Evolutionary conservation across 768 basidiomycete genomes (phyloP).

Genomic region (Chalciporus piperatus): DNA sequence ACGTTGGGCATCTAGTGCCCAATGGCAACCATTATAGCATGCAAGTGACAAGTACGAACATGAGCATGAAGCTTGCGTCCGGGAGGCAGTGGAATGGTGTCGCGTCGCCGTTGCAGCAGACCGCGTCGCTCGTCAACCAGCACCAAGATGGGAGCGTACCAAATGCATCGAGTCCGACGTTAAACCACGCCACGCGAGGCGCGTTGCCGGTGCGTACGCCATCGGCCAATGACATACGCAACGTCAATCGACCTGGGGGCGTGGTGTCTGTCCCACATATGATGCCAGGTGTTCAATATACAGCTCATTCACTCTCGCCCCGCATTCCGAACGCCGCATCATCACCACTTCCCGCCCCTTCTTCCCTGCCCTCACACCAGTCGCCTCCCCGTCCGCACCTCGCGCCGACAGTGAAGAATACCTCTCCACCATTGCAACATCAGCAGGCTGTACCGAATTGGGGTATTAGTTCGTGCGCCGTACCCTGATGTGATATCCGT

Average conservation of each 20-base stretch:
- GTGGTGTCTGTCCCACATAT: constrained; percentile 27
- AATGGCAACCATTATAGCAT: constrained; percentile 31
- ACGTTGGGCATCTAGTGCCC: constrained; percentile 29
- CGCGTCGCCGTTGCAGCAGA: constrained; percentile 22
- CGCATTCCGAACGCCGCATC: constrained; percentile 46
- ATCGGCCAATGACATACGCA: constrained; percentile 57
- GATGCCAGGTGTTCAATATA: constrained; percentile 40
- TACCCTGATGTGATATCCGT: constrained; percentile 11
- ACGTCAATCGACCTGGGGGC: constrained; percentile 32
- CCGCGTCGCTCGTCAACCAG: constrained; percentile 20
- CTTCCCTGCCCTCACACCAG: constrained; percentile 37
- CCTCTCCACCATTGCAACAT: constrained; percentile 55
- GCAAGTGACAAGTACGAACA: constrained; percentile 23
- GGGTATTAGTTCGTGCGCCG: constrained; percentile 41
- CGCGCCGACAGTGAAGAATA: constrained; percentile 50
- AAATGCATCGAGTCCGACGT: constrained; percentile 35
- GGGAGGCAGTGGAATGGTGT: constrained; percentile 40
- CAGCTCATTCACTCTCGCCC: constrained; percentile 47
- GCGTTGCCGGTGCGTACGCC: constrained; percentile 45
- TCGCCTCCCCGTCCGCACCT: constrained; percentile 50
- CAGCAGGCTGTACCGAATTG: constrained; percentile 50
- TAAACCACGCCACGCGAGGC: constrained; percentile 34
- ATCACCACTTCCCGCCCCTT: constrained; percentile 43
- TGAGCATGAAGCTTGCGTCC: constrained; percentile 37
- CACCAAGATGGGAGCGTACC: constrained; percentile 26